These are phyloP conservation scores for Haplosporangium sp. DNA, from an alignment of 371 early-diverging fungal species.

Conservation along the genomic window DNA sequence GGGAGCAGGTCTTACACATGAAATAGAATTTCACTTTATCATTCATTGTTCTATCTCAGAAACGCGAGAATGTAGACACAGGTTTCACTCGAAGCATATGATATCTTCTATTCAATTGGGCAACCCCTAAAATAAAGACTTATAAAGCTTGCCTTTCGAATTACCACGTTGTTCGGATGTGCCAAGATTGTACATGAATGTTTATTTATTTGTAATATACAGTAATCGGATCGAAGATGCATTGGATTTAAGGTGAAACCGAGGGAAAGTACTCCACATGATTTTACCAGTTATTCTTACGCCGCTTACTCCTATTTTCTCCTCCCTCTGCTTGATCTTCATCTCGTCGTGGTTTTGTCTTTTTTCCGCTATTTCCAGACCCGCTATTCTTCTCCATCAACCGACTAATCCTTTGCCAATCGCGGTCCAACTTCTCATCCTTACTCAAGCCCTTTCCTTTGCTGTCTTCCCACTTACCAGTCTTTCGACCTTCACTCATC, in stretches of 20 bases:
- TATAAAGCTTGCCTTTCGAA: neutral
- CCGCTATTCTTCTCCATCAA: conserved; percentile 78
- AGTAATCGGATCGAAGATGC: too few relatives aligned
- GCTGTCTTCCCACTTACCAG: conserved; percentile 58
- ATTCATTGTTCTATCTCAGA: neutral
- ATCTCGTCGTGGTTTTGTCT: conserved; percentile 26
- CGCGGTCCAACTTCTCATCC: conserved; percentile 73
- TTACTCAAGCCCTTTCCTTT: conserved; percentile 62
- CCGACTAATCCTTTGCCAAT: conserved; percentile 74
- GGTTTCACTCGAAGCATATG: neutral
- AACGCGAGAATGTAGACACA: neutral
- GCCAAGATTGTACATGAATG: neutral
- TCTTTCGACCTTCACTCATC: conserved; percentile 75
- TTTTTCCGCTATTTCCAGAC: conserved; percentile 58
- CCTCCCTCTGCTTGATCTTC: conserved; percentile 13
- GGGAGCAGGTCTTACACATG: too few relatives aligned
- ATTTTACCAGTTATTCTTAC: conserved; percentile 36
- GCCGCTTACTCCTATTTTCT: conserved; percentile 35
- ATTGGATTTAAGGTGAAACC: neutral
- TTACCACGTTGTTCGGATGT: conserved; percentile 3
- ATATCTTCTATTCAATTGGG: neutral
- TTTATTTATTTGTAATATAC: neutral
- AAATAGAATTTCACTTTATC: too few relatives aligned
- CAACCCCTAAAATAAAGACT: neutral
- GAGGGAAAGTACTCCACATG: too few relatives aligned